Evolutionary conservation across 257 asterid species (phyloP), one percentile per base, ranked within the genome.

Genomic region (Cordia subcordata): DNA sequence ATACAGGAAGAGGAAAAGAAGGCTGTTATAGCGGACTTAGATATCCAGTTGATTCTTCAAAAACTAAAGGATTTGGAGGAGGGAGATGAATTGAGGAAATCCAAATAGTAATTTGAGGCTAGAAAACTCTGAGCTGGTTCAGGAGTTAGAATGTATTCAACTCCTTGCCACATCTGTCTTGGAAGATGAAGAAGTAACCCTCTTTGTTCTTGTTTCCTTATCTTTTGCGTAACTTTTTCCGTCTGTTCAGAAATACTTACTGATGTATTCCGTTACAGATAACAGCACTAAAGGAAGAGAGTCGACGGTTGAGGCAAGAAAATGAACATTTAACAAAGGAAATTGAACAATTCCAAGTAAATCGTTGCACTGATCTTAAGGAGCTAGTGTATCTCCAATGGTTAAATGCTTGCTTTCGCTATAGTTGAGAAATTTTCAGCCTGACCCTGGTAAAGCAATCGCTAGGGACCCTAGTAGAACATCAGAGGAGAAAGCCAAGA

Each of bases 351-450:
- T 77, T 86, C 62, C 86, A 77, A 62, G 76, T 78, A 8, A 80
- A 79, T 32, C 85, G 82, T 22, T 81, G 84, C 72, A 57, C 78
- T 53, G 99, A 89, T 42, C 57, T 81, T n/a, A 95, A 93, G 67
- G 95, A 93, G 72, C 81, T 93, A 15, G 95, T 93, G 46, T 88
- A 93, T 75, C 94, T 93, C 53, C 76, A 95, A 13, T 93, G 99
- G 99, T 59, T 93, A 71, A 93, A 89, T 32, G 95, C 99, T 62
- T 93, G 99, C 72, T 66, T 89, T 42, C 87, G 96, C 49, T 81
- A 89, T 14, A 86, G 67, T 63, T 89, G 71, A 70, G 95, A 64
- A 82, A 83, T 60, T 80, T 74, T 44, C 82, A 77, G 67, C 84
- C 95, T 0, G 59, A 38, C 58, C 78, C 84, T 0, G 91, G 83